These are phyloP conservation scores for Fusarium musae DNA, from an alignment of 2,329 filamentous ascomycete species.

Conservation along the genomic window DNA sequence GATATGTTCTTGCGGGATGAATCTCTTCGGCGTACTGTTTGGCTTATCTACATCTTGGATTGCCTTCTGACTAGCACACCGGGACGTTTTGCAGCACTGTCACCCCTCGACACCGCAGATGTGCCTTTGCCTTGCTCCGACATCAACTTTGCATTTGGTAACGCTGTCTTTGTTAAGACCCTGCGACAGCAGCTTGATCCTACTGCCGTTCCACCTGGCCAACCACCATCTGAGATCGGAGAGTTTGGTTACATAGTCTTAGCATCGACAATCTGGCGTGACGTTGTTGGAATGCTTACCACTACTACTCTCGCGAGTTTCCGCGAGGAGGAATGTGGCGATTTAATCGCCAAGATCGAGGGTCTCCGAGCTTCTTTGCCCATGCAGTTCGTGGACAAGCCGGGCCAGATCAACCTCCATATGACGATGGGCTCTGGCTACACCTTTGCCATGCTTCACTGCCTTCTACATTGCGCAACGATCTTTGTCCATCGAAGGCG, in stretches of 20 bases:
- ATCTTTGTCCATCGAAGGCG: constrained; percentile 70
- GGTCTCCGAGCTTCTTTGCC: constrained; percentile 64
- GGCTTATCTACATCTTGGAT: constrained; percentile 72
- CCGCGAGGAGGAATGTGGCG: constrained; percentile 63
- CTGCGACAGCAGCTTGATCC: constrained; percentile 56
- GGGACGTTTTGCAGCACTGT: constrained; percentile 67
- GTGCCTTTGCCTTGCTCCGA: constrained; percentile 69
- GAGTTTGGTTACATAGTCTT: constrained; percentile 72
- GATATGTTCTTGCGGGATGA: constrained; percentile 71
- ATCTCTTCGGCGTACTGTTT: constrained; percentile 69
- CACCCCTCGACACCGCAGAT: constrained; percentile 64
- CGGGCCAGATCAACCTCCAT: constrained; percentile 69
- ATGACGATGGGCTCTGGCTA: constrained; percentile 73
- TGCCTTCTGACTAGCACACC: constrained; percentile 71
- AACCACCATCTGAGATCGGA: constrained; percentile 62
- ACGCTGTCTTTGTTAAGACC: constrained; percentile 68
- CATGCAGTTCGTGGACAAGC: constrained; percentile 70
- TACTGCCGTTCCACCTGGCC: constrained; percentile 50
- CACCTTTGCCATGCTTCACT: constrained; percentile 72
- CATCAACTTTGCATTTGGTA: constrained; percentile 72
- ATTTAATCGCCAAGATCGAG: constrained; percentile 66
- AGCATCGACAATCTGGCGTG: constrained; percentile 70
- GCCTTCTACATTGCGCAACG: constrained; percentile 68
- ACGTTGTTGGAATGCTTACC: constrained; percentile 70
- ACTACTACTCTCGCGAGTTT: constrained; percentile 63